A percentile compares a stretch with the other conserved stretches of the same genome.
Evolutionary conservation across 441 rosid genomes (phyloP).

Genomic region (Adansonia madagascariensis): DNA sequence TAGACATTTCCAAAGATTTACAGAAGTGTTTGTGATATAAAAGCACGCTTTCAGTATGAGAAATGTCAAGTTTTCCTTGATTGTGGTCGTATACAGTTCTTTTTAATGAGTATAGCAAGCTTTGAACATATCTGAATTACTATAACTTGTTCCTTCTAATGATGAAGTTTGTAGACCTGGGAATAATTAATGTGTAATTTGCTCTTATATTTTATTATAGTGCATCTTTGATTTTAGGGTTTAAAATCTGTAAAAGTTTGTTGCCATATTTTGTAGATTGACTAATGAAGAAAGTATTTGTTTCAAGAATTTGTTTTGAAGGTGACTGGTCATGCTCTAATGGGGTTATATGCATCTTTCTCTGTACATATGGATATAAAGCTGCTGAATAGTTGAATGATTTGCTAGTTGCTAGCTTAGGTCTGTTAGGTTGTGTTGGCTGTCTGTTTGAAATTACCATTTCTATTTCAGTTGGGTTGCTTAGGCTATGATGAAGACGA

Average conservation of each 20-base stretch:
- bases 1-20: not conserved
- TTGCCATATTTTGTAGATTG: not conserved
- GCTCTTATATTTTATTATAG: not conserved
- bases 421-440: not conserved
- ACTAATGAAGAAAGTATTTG: not conserved
- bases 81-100: not conserved
- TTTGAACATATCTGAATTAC: not conserved
- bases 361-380: not conserved
- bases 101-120: not conserved
- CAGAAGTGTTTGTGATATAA: not conserved
- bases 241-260: not conserved
- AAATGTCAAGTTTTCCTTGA: not conserved
- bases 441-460: not conserved
- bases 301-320: not conserved
- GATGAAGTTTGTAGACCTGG: not conserved
- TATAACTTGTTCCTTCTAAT: not conserved
- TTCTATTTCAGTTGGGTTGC: not conserved
- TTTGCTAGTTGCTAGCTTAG: not conserved
- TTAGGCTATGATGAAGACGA: slow-evolving; percentile 9
- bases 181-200: not conserved
- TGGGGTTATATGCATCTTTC: not conserved
- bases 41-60: not conserved
- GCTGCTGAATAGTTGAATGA: not conserved
- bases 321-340: not conserved
- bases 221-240: not conserved